Percentiles rank a stretch among this genome's conserved stretches.
These are phyloP conservation scores for Singerocomus inundabilis DNA, from an alignment of 1,284 basidiomycete genomes.

Conservation along the genomic window DNA sequence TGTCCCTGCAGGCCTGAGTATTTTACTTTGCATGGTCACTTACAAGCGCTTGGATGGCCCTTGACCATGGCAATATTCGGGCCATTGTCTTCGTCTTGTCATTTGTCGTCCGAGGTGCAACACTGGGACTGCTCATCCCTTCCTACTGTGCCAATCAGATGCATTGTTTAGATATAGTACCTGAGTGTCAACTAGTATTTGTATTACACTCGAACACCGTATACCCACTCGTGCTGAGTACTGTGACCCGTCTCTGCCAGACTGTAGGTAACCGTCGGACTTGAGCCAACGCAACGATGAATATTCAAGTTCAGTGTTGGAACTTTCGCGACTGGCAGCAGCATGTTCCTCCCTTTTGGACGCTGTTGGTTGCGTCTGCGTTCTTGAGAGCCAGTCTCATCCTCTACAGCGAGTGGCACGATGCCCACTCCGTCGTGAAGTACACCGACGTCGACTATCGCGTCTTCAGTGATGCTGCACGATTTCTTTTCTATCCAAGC, in stretches of 20 bases:
- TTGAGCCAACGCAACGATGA: slow-evolving; percentile 10
- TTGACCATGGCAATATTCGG: slow-evolving; percentile 58
- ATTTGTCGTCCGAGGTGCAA: slow-evolving; percentile 71
- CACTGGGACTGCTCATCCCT: slow-evolving; percentile 49
- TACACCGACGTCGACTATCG: slow-evolving; percentile 98
- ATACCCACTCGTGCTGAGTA: too few relatives aligned
- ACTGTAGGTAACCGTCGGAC: neutral
- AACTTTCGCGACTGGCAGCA: slow-evolving; percentile 6
- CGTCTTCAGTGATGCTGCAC: slow-evolving; percentile 91
- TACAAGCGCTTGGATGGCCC: slow-evolving; percentile 29
- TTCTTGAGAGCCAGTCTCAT: slow-evolving; percentile 70
- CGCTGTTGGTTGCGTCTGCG: slow-evolving; percentile 53
- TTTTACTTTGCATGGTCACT: neutral
- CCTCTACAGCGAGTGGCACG: slow-evolving; percentile 86
- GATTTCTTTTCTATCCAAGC: slow-evolving; percentile 57
- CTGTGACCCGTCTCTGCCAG: too few relatives aligned
- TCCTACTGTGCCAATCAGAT: slow-evolving; percentile 54
- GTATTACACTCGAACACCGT: neutral
- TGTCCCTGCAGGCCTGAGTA: slow-evolving; percentile 38
- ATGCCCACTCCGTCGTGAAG: slow-evolving; percentile 78
- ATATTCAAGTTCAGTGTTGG: neutral
- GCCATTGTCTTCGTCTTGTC: slow-evolving; percentile 71
- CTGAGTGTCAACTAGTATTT: neutral
- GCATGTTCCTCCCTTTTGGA: slow-evolving; percentile 46
- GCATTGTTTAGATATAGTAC: neutral